Base-by-base conservation (phyloP, 2,329 filamentous ascomycete genomes). In the Aspergillus fumigatus region DNA sequence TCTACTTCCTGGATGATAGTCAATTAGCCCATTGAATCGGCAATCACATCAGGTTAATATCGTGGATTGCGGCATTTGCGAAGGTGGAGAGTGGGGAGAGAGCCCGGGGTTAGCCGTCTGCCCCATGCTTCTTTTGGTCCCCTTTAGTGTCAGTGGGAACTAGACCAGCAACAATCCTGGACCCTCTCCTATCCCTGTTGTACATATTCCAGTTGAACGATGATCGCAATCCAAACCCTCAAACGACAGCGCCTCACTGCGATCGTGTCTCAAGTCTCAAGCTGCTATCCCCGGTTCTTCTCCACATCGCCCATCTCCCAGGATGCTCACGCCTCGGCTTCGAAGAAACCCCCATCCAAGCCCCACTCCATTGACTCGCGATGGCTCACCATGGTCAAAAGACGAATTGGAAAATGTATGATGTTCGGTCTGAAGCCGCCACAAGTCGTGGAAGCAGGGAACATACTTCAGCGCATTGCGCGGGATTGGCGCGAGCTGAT, bases 381-480 rank as follows among this genome's bases (percentile, higher is more conserved):
- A 68, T 94, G 89, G 89, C 83, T 92, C 38, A 82, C 85, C 4
- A 82, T 87, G 57, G 81, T 88, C 45, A 88, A 86, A 67, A 67
- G 77, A 14, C 82, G 89, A 19, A 76, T 93, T 27, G 89, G 89
- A 1, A 86, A 85, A 74, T 92, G 90, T 70, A 84, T 93, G 62
- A 83, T 81, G 59, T 93, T 91, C 68, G 90, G 90, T 2, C 79
- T 90, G 63, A 76, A 76, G n/a, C 72, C 75, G 1, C 65, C 71
- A 29, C 88, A 92, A 68, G 75, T 84, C 3, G 64, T 74, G 6
- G 79, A 83, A 51, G 87, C 86, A 0, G 83, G 81, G 0, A 67
- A 67, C 1, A 80, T 92, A n/a, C 68, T 90, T 25, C 75, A 79
- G 48, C 78, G 82, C 41, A 70, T 92, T 23, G 80, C 84, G 1